Conservation (phyloP, 345 rosid genomes). For the Brassica carinata region DNA sequence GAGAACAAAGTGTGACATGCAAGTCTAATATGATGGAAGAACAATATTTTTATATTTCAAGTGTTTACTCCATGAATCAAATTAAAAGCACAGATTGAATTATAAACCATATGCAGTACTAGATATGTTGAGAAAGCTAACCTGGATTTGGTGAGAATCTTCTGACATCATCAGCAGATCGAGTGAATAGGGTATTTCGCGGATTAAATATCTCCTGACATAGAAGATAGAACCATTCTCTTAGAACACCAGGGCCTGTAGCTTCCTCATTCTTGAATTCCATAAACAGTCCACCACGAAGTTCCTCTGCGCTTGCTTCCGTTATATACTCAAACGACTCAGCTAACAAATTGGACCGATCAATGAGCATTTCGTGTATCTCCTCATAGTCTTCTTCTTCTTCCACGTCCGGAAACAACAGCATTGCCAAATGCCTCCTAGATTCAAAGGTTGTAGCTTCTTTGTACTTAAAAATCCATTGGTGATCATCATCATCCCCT, state of each 20-base stretch:
- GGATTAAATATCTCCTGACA: slow-evolving; percentile 76
- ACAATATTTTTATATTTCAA: too few species aligned
- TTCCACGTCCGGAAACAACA: slow-evolving; percentile 81
- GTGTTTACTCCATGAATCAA: background rate
- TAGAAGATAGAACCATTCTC: slow-evolving; percentile 93
- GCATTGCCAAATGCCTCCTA: slow-evolving; percentile 83
- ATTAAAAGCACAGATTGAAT: background rate
- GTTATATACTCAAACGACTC: slow-evolving; percentile 84
- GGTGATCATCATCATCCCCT: slow-evolving; percentile 47
- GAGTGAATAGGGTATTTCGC: slow-evolving; percentile 69
- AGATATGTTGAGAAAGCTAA: slow-evolving; percentile 31
- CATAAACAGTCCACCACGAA: slow-evolving; percentile 79
- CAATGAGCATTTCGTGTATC: slow-evolving; percentile 95
- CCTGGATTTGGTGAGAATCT: slow-evolving; percentile 95
- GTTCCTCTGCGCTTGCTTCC: slow-evolving; percentile 59
- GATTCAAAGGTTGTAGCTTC: slow-evolving; percentile 81
- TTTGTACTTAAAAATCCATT: slow-evolving; percentile 79
- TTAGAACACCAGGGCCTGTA: slow-evolving; percentile 90
- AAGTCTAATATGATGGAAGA: background rate
- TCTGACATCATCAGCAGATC: slow-evolving; percentile 78
- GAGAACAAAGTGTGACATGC: slow-evolving; percentile 8
- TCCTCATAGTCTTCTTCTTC: slow-evolving; percentile 75
- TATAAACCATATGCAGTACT: background rate
- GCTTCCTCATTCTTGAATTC: slow-evolving; percentile 98
- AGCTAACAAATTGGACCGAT: slow-evolving; percentile 77